A percentile compares a stretch with the other conserved stretches of the same genome.
Conservation (phyloP, 768 basidiomycete genomes). For the Boletus fagicola region DNA sequence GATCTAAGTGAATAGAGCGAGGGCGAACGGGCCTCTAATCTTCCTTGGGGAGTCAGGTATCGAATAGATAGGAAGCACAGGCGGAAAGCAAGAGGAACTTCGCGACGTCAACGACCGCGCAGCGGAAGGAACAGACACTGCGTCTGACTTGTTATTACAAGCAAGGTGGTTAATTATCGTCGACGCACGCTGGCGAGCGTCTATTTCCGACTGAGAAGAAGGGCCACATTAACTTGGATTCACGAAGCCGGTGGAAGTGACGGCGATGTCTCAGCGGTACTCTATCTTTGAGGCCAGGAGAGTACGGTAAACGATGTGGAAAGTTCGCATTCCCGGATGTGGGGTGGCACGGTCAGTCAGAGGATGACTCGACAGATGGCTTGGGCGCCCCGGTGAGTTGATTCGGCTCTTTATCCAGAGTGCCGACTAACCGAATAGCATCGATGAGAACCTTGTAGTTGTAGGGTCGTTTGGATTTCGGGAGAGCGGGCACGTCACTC, state of each 20-base stretch:
- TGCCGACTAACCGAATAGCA: slow-evolving; percentile 27
- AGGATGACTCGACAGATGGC: not conserved
- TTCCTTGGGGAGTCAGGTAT: not conserved
- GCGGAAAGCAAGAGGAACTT: too few relatives aligned
- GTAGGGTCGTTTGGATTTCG: too few relatives aligned
- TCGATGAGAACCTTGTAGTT: not conserved
- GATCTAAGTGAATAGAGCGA: slow-evolving; percentile 3
- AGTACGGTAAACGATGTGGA: slow-evolving; percentile 59
- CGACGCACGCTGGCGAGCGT: slow-evolving; percentile 9
- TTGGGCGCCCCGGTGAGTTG: slow-evolving; percentile 1
- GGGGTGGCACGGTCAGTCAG: slow-evolving; percentile 44
- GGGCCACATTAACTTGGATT: not conserved
- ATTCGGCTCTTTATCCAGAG: not conserved
- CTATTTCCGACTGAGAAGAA: slow-evolving; percentile 12
- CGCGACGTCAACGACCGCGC: too few relatives aligned
- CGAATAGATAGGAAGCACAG: too few relatives aligned
- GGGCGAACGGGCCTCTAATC: slow-evolving; percentile 1
- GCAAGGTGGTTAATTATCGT: not conserved
- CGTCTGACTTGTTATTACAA: too few relatives aligned
- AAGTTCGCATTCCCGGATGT: slow-evolving; percentile 52
- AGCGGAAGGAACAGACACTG: too few relatives aligned
- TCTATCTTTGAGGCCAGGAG: slow-evolving; percentile 44
- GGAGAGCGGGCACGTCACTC: slow-evolving; percentile 6
- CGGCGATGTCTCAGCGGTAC: not conserved
- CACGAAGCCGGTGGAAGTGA: slow-evolving; percentile 14